These are phyloP conservation scores for Phlebopus sp. DNA, from an alignment of 1,284 basidiomycete species.

Conservation along the genomic window DNA sequence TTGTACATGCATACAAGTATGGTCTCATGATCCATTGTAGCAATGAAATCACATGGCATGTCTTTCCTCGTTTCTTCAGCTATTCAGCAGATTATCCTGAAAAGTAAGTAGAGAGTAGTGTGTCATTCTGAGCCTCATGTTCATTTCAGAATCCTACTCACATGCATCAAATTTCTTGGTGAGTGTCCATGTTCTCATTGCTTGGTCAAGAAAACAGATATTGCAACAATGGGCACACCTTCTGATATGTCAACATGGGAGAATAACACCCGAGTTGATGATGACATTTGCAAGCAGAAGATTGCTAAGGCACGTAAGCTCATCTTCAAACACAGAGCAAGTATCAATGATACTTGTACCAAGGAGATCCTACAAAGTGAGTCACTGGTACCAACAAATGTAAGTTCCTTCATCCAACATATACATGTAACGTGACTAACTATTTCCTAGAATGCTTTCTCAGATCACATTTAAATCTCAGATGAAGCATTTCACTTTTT, in stretches of 20 bases:
- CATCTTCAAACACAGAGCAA: too few species aligned
- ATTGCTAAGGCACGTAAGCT: too few species aligned
- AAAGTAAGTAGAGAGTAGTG: slow-evolving; percentile 25
- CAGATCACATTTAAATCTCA: slow-evolving; percentile 15
- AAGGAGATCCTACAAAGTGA: too few species aligned
- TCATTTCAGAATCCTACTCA: slow-evolving; percentile 15
- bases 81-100: slow-evolving; percentile 33
- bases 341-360: too few species aligned
- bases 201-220: too few species aligned
- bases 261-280: too few species aligned
- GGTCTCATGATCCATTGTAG: slow-evolving; percentile 26
- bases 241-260: too few species aligned
- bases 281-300: too few species aligned
- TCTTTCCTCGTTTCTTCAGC: slow-evolving; percentile 23
- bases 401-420: too few species aligned
- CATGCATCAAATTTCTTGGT: slow-evolving; percentile 9
- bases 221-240: too few species aligned
- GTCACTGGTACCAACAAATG: too few species aligned
- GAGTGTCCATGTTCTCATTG: background rate
- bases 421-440: too few species aligned
- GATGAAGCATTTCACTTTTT: slow-evolving; percentile 7
- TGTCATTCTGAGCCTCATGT: background rate
- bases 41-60: slow-evolving; percentile 14
- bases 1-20: slow-evolving; percentile 28
- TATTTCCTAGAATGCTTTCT: background rate